Conservation (phyloP, 1,284 basidiomycete species). For the Hortiboletus rubellus region DNA sequence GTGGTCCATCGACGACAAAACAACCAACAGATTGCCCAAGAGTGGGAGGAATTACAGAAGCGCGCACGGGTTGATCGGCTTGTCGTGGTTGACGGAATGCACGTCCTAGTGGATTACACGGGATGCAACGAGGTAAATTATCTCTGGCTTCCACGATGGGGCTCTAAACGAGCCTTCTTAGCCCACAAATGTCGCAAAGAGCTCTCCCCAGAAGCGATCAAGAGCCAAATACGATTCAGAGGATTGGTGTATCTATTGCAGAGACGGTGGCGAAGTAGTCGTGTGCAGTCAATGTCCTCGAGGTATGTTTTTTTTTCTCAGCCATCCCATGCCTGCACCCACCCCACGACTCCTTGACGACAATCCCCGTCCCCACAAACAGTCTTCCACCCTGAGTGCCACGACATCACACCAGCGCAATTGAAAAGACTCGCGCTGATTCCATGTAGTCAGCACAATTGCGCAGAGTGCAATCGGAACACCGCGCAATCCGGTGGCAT, state of each 20-base stretch:
- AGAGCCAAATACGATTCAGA: slow-evolving; percentile 45
- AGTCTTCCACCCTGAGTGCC: slow-evolving; percentile 56
- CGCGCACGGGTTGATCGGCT: slow-evolving; percentile 42
- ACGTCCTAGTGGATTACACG: slow-evolving; percentile 40
- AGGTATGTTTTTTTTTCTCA: slow-evolving; percentile 37
- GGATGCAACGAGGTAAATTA: slow-evolving; percentile 34
- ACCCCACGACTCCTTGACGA: background rate
- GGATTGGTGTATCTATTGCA: slow-evolving; percentile 58
- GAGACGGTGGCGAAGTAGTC: slow-evolving; percentile 57
- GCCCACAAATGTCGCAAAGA: slow-evolving; percentile 12
- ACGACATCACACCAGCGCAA: slow-evolving; percentile 36
- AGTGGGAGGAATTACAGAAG: slow-evolving; percentile 49
- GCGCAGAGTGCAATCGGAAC: slow-evolving; percentile 43
- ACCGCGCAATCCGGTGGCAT: slow-evolving; percentile 49
- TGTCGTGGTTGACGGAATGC: slow-evolving; percentile 47
- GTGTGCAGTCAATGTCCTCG: slow-evolving; percentile 52
- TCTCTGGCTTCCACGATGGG: background rate
- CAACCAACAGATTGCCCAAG: slow-evolving; percentile 44
- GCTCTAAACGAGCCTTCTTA: slow-evolving; percentile 14
- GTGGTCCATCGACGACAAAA: slow-evolving; percentile 39
- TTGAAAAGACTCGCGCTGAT: slow-evolving; percentile 28
- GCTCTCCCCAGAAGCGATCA: slow-evolving; percentile 30
- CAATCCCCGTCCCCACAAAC: background rate
- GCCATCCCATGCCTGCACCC: background rate
- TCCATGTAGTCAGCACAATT: slow-evolving; percentile 53